Base-by-base conservation (phyloP, 179 eudicot genomes). In the Beta corolliflora region DNA sequence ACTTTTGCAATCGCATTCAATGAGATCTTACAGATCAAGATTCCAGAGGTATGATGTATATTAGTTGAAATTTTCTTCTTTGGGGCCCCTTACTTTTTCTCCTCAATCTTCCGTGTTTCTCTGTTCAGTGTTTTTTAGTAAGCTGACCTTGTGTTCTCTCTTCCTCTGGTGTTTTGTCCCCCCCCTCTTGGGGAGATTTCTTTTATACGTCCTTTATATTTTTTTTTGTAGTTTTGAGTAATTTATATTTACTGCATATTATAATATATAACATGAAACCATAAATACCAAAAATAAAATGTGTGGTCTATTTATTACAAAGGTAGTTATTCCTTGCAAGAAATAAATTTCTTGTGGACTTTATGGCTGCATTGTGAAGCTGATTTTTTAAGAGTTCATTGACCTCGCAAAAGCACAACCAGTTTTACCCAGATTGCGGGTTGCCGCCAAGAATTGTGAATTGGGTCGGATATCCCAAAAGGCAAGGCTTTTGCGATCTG, bases 1-100 rank as follows among this genome's bases (percentile, higher is more conserved):
- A 84, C 89, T 91, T 69, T 87, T 96, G 59, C 99, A 92, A 77
- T 96, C 99, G 73, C 99, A 96, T 84, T 92, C 99, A 83, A 96
- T 96, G 99, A 92, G 81, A 86, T 92, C 98, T 48, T 96, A 96
- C 83, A 89, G 99, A 80, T 89, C 93, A 80, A 85, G 99, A 75
- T 96, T 96, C 81, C 99, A 91, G 83, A 92, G 96, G 99, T 95
- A 89, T 83, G 19, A 46, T 36, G 48, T 48, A 3, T 16, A 74
- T 19, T 10, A 45, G n/a, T 56, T 41, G 4, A 36, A 36, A 36
- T 36, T 36, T 63, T 48, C 44, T 64, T 18, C 29, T 58, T n/a
- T 19, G 41, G 41, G 14, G 58, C 68, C 76, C 0, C 59, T 0
- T 52, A 66, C 75, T 56, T 58, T 19, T 77, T 52, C 2, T 44